Evolutionary conservation across 2,329 filamentous ascomycete genomes (phyloP).

Genomic region (Cryphonectria naterciae): DNA sequence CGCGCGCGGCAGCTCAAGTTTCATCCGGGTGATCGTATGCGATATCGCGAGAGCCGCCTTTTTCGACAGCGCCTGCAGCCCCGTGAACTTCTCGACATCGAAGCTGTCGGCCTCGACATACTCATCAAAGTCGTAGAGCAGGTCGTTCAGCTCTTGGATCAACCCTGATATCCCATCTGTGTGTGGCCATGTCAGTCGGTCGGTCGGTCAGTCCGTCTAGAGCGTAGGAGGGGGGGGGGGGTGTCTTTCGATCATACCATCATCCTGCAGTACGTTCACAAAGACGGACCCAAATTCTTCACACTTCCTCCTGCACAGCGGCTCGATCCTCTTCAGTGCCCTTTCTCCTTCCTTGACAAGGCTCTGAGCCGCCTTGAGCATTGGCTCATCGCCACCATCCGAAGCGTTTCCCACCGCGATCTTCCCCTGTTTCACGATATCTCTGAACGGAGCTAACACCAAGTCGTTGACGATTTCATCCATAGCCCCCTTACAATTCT

Average conservation of each 20-base stretch:
- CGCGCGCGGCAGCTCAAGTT: constrained; percentile 43
- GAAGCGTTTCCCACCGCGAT: constrained; percentile 41
- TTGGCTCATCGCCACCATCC: constrained; percentile 42
- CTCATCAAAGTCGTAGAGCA: constrained; percentile 63
- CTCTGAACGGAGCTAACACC: constrained; percentile 23
- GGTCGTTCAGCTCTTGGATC: constrained; percentile 51
- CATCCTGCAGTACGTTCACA: constrained; percentile 55
- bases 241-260: constrained; percentile 46
- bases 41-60: constrained; percentile 53
- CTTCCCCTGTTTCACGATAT: constrained; percentile 30
- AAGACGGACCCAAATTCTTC: constrained; percentile 56
- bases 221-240: constrained; percentile 1
- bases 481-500: constrained; percentile 5
- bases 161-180: constrained; percentile 55
- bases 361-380: constrained; percentile 52
- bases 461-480: constrained; percentile 14
- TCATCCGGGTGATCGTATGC: constrained; percentile 59
- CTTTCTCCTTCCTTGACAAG: constrained; percentile 44
- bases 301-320: constrained; percentile 52
- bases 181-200: neutral
- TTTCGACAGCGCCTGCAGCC: constrained; percentile 53
- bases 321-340: constrained; percentile 52
- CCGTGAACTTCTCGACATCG: constrained; percentile 53
- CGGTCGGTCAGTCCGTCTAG: constrained; percentile 10
- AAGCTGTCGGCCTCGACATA: constrained; percentile 55